Evolutionary conservation across 306 rosid species (phyloP).

Genomic region (Acmispon strigosus): DNA sequence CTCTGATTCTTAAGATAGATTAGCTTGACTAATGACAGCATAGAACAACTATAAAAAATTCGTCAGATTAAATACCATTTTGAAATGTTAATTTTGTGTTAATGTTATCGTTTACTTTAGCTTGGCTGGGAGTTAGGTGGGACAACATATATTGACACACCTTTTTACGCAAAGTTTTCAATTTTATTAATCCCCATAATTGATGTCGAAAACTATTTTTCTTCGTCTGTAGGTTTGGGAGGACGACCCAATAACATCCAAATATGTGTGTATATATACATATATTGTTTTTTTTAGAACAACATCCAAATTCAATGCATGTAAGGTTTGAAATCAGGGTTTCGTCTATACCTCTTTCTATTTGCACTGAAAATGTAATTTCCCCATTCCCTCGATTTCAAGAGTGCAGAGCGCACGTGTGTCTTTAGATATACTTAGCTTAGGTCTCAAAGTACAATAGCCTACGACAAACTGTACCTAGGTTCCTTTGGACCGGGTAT

Average conservation of each 20-base stretch:
- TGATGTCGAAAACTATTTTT: background rate
- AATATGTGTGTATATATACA: no score
- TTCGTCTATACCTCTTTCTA: no score
- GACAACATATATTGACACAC: constrained; percentile 8
- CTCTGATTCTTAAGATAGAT: background rate
- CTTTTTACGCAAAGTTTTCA: constrained; percentile 9
- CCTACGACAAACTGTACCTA: no score
- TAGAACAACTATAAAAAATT: constrained; percentile 3
- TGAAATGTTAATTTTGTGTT: background rate
- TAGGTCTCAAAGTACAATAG: no score
- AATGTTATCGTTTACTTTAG: background rate
- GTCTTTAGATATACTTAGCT: no score
- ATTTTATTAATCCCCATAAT: background rate
- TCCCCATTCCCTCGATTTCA: no score
- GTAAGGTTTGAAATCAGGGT: no score
- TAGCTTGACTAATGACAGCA: constrained; percentile 15
- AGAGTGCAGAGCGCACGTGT: no score
- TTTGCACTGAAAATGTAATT: no score
- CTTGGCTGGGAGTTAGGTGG: constrained; percentile 15
- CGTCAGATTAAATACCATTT: constrained; percentile 8
- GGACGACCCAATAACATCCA: constrained; percentile 20
- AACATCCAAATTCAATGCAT: no score
- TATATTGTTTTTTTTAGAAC: no score
- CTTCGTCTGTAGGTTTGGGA: constrained; percentile 4
- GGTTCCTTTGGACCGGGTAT: no score